Base-by-base conservation (phyloP, 345 rosid genomes). In the Citrus cavaleriei region DNA sequence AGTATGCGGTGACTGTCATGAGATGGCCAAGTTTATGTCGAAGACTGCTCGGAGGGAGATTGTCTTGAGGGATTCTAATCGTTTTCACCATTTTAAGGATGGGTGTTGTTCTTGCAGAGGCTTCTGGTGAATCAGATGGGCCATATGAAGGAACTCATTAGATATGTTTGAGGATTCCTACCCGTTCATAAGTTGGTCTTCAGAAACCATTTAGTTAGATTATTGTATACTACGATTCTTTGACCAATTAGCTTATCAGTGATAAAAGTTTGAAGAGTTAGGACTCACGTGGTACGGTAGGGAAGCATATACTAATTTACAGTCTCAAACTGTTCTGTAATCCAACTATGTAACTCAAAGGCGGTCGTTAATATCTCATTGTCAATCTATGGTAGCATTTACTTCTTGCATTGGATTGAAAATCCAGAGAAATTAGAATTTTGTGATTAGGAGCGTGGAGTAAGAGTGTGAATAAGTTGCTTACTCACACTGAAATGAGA, bases 101-200 rank as follows among this genome's bases (percentile, higher is more conserved):
- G 95, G 94, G 7, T 74, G 77, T 72, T 93, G 97, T 85, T 89
- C 95, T 78, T 91, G 97, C 80, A 89, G 91, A 85, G 93, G 94
- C 19, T 87, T 89, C 83, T 93, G 95, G 93, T 91, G 81, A 93
- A 34, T 55, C 21, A 54, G 37, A 64, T 49, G 3, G 25, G 25
- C 60, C 40, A 42, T 64, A 63, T 68, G n/a, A 18, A 18, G 40
- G 55, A 76, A 59, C 54, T 42, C 49, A 62, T 5, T 34, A 75
- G 27, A 30, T 61, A 37, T 49, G 25, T n/a, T 12, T 16, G 9
- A 21, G 30, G 72, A 69, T 16, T 34, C 54, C 21, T 70, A 27
- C 40, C 18, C 3, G 5, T 46, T 71, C 24, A 70, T 30, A 9
- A 46, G 59, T 35, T 38, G 57, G 70, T 54, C 37, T 38, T 68